phyloP scores from a whole-genome alignment of 805 yeast genomes.

The Starmera caribaea region DNA sequence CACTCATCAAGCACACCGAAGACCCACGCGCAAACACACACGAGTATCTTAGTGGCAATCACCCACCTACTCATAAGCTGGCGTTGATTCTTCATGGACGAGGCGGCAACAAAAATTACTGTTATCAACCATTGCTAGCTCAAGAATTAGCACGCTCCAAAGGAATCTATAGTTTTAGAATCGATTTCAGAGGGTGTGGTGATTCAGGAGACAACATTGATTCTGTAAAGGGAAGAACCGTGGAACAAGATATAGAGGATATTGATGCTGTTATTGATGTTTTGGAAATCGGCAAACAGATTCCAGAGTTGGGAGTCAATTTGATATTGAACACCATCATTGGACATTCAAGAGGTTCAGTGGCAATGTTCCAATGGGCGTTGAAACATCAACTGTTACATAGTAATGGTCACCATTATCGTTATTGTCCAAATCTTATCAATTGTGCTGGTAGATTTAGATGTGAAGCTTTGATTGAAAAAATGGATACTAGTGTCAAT shows the following conservation, averaged over 20 bases:
- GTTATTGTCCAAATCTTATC: conserved; percentile 52
- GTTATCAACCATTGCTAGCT: conserved; percentile 61
- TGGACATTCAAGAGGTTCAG: conserved; percentile 75
- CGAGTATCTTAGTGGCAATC: conserved; percentile 5
- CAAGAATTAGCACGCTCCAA: conserved; percentile 42
- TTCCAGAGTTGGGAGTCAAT: conserved; percentile 23
- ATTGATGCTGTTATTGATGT: conserved; percentile 35
- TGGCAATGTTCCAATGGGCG: conserved; percentile 71
- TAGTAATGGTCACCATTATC: conserved; percentile 23
- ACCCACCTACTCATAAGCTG: conserved; percentile 34
- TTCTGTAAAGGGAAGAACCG: conserved; percentile 37
- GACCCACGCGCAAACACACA: no score
- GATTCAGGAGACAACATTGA: conserved; percentile 42
- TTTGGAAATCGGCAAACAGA: conserved; percentile 16
- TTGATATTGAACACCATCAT: conserved; percentile 48
- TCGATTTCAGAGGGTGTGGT: conserved; percentile 86
- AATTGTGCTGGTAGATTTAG: conserved; percentile 68
- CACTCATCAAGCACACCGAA: conserved; percentile 12
- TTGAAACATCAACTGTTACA: conserved; percentile 29
- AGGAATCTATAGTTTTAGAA: conserved; percentile 61
- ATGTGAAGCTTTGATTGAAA: conserved; percentile 34
- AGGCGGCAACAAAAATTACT: conserved; percentile 75
- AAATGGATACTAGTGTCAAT: conserved; percentile 21
- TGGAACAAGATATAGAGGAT: conserved; percentile 63
- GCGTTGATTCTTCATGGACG: conserved; percentile 75